Evolutionary conservation across 2,329 filamentous ascomycete species (phyloP).

Genomic region (Trichophyton verrucosum): DNA sequence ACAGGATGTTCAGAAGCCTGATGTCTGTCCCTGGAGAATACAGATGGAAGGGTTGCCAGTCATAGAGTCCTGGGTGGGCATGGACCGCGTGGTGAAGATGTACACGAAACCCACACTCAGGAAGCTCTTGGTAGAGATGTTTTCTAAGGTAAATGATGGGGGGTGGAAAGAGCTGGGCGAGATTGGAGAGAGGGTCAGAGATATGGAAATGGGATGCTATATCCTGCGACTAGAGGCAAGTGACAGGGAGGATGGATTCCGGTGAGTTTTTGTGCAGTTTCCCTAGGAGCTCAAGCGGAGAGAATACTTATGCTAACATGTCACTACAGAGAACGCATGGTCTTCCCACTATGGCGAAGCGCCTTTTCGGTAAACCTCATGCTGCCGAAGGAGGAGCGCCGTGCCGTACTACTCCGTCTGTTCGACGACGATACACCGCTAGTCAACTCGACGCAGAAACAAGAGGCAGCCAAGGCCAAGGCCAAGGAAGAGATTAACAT

Average conservation of each 20-base stretch:
- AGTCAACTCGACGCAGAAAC: conserved; percentile 46
- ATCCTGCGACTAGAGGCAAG: conserved; percentile 73
- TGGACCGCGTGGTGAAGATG: conserved; percentile 60
- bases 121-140: conserved; percentile 86
- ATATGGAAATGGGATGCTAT: conserved; percentile 81
- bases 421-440: conserved; percentile 82
- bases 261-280: conserved; percentile 23
- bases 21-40: conserved; percentile 87
- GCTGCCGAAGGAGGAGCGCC: conserved; percentile 92
- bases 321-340: conserved; percentile 57
- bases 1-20: conserved; percentile 76
- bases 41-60: conserved; percentile 90
- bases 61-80: conserved; percentile 77
- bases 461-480: conserved; percentile 12
- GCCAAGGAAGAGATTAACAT: conserved; percentile 9
- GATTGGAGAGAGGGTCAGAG: conserved; percentile 69
- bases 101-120: conserved; percentile 67
- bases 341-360: conserved; percentile 87
- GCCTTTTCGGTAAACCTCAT: conserved; percentile 88
- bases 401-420: conserved; percentile 78
- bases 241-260: conserved; percentile 47
- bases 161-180: conserved; percentile 69
- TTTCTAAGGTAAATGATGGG: conserved; percentile 69
- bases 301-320: not conserved
- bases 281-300: not conserved